These are phyloP conservation scores for Ogataea paradorogensis DNA, from an alignment of 805 yeast species.

Conservation along the genomic window DNA sequence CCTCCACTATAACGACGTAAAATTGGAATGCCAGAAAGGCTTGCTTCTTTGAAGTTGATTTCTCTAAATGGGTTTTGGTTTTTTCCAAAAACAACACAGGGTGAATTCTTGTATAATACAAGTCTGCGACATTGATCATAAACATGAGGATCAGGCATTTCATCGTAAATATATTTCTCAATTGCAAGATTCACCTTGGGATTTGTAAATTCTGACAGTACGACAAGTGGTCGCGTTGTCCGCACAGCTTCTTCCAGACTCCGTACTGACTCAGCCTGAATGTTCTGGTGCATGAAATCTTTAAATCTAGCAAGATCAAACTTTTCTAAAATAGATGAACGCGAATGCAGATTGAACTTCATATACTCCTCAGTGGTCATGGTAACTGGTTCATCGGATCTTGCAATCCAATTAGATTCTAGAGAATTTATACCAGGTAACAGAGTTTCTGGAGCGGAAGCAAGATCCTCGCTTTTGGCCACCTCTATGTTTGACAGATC, in stretches of 20 bases:
- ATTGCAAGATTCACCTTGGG: constrained; percentile 79
- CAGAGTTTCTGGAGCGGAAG: not conserved
- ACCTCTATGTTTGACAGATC: constrained; percentile 26
- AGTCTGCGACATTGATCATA: constrained; percentile 47
- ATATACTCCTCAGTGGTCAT: constrained; percentile 24
- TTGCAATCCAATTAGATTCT: not conserved
- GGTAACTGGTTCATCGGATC: constrained; percentile 18
- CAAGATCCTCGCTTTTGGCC: constrained; percentile 2
- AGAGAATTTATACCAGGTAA: not conserved
- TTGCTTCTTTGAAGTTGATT: constrained; percentile 56
- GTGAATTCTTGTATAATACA: constrained; percentile 69
- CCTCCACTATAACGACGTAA: constrained; percentile 88
- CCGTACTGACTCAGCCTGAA: constrained; percentile 9
- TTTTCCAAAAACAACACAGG: constrained; percentile 92
- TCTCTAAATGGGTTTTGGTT: constrained; percentile 96
- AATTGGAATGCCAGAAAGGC: constrained; percentile 54
- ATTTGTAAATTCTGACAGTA: constrained; percentile 55
- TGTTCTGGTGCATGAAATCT: constrained; percentile 14
- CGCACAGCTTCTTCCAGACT: constrained; percentile 15
- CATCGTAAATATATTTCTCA: constrained; percentile 72
- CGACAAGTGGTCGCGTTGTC: constrained; percentile 43
- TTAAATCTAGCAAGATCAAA: constrained; percentile 11
- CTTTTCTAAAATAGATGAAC: not conserved
- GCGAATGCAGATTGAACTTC: not conserved
- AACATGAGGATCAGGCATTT: constrained; percentile 47